Percentiles rank a stretch among this genome's conserved stretches.
Evolutionary conservation across 148 eudicot species (phyloP).

Genomic region (Amaranthus hypochondriacus): DNA sequence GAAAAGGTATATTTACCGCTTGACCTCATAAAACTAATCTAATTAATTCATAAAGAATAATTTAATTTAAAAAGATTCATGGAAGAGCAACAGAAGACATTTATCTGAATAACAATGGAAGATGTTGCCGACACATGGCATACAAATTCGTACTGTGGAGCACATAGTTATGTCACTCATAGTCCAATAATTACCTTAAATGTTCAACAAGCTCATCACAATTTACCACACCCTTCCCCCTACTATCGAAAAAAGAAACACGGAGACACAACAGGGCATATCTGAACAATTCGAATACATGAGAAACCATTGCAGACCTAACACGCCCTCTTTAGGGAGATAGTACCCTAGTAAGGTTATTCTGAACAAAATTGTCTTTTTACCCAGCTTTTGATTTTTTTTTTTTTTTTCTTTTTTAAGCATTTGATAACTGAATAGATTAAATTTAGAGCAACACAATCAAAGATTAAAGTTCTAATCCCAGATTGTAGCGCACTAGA

Average conservation of each 20-base stretch:
- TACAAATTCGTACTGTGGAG: not conserved
- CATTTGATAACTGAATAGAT: not conserved
- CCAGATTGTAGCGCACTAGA: too few species aligned
- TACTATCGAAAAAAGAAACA: not conserved
- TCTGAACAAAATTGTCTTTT: not conserved
- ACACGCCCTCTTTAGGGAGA: not conserved
- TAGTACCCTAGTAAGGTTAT: not conserved
- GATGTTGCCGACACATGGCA: not conserved
- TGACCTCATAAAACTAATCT: not conserved
- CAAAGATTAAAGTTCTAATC: not conserved
- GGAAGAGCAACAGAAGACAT: not conserved
- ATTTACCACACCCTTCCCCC: too few species aligned
- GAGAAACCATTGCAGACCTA: not conserved
- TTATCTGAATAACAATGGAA: not conserved
- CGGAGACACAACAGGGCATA: not conserved
- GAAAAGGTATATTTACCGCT: not conserved
- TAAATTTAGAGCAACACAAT: not conserved
- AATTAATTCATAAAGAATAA: not conserved
- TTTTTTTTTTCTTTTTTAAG: too few species aligned
- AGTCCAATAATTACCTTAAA: not conserved
- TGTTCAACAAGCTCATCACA: not conserved
- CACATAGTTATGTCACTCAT: not conserved
- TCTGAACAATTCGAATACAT: not conserved
- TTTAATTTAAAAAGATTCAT: not conserved
- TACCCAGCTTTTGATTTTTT: not conserved